Conservation (phyloP, 164 flowering plant genomes). For the Amborella trichopoda region DNA sequence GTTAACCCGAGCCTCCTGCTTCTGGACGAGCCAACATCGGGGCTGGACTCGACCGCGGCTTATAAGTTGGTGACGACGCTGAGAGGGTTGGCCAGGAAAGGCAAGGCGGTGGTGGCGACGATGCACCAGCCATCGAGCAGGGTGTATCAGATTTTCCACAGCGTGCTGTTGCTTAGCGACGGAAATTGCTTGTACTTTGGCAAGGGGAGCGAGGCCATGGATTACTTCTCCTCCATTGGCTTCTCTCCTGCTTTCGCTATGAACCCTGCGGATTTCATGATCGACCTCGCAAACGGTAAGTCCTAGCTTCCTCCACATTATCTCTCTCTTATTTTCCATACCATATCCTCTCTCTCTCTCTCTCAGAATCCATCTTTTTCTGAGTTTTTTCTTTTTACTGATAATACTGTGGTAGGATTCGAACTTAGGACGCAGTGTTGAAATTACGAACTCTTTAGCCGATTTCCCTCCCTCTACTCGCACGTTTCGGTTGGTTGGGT, state of each 20-base stretch:
- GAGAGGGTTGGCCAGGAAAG: constrained; percentile 58
- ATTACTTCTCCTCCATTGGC: constrained; percentile 60
- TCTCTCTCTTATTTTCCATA: not conserved
- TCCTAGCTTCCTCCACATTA: too few relatives aligned
- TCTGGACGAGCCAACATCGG: constrained; percentile 92
- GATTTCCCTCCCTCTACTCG: too few relatives aligned
- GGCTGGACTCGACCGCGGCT: constrained; percentile 90
- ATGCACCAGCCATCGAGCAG: constrained; percentile 91
- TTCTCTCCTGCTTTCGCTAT: constrained; percentile 34
- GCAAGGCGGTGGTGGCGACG: constrained; percentile 68
- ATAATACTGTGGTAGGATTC: too few relatives aligned
- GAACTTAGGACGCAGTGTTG: too few relatives aligned
- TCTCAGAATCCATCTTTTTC: too few relatives aligned
- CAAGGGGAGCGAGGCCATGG: constrained; percentile 38
- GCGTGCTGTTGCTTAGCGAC: constrained; percentile 63
- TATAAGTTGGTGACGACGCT: constrained; percentile 51
- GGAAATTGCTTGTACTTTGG: constrained; percentile 76
- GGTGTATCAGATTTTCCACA: constrained; percentile 72
- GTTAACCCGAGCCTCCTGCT: constrained; percentile 79
- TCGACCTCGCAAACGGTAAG: constrained; percentile 92
- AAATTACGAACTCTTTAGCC: too few relatives aligned
- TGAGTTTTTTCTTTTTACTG: too few relatives aligned
- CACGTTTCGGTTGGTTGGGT: too few relatives aligned
- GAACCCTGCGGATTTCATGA: constrained; percentile 86
- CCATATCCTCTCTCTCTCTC: too few relatives aligned